Evolutionary conservation across 1,139 yeast species (phyloP).

Genomic region (Kodamaea plutei): DNA sequence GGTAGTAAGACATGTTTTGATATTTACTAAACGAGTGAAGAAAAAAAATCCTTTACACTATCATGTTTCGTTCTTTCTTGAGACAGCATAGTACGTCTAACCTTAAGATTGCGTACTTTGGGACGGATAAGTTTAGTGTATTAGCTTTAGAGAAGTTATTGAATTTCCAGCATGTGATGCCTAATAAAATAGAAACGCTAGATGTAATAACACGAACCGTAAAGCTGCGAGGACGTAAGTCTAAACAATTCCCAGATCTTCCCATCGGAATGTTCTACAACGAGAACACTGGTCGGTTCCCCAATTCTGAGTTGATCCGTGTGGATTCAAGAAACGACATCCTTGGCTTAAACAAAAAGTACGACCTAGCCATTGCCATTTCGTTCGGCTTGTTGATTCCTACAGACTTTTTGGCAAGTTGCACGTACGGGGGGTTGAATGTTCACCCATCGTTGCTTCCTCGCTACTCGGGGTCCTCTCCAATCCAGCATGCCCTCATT

Average conservation of each 20-base stretch:
- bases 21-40: too few species aligned
- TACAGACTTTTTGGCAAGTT: conserved; percentile 39
- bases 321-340: conserved; percentile 64
- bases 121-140: conserved; percentile 74
- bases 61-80: neutral
- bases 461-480: conserved; percentile 81
- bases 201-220: conserved; percentile 66
- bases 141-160: conserved; percentile 49
- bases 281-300: conserved; percentile 24
- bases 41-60: too few species aligned
- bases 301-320: conserved; percentile 35
- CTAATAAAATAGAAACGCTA: conserved; percentile 35
- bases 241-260: conserved; percentile 44
- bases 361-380: conserved; percentile 77
- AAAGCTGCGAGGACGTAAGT: conserved; percentile 69
- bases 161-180: conserved; percentile 24
- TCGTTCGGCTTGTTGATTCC: conserved; percentile 87
- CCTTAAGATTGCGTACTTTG: conserved; percentile 61
- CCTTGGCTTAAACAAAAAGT: conserved; percentile 23
- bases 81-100: neutral
- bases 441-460: conserved; percentile 94
- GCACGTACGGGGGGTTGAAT: conserved; percentile 70
- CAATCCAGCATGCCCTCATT: conserved; percentile 75
- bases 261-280: conserved; percentile 43
- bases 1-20: conserved; percentile 8